Evolutionary conservation across 805 yeast species (phyloP).

Genomic region (Saccharomycopsis oosterbeekiorum): DNA sequence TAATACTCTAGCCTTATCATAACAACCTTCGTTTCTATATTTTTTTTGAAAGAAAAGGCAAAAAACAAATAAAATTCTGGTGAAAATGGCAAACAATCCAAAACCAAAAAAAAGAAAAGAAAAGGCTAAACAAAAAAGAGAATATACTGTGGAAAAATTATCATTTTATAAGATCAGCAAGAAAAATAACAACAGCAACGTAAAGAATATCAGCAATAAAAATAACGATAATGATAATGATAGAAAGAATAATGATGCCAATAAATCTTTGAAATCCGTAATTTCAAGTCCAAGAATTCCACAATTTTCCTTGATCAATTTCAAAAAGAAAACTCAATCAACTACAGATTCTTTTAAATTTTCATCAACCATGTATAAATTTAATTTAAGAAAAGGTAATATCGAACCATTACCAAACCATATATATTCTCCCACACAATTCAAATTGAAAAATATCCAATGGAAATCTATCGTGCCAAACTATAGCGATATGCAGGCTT

Average conservation of each 20-base stretch:
- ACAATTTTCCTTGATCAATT: constrained; percentile 2
- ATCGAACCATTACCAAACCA: constrained; percentile 6
- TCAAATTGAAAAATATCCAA: background rate
- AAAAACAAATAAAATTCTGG: too few relatives aligned
- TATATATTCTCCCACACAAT: constrained; percentile 2
- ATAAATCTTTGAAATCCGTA: background rate
- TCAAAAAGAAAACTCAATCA: constrained; percentile 9
- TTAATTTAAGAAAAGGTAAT: constrained; percentile 6
- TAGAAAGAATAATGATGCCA: background rate
- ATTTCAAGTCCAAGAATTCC: background rate
- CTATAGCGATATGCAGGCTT: background rate
- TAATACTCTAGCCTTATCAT: too few relatives aligned
- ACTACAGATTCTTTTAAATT: constrained; percentile 5
- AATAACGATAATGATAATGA: background rate
- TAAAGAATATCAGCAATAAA: background rate
- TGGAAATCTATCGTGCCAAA: background rate
- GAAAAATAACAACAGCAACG: background rate
- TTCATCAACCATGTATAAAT: constrained; percentile 7
- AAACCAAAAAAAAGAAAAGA: background rate
- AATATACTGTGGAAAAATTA: background rate
- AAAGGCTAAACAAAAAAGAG: background rate
- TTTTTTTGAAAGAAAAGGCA: too few relatives aligned
- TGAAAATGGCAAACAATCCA: background rate
- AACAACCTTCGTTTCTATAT: too few relatives aligned
- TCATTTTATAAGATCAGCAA: background rate